These are phyloP conservation scores for Fusarium pseudocircinatum DNA, from an alignment of 2,329 filamentous ascomycete genomes.

Conservation along the genomic window DNA sequence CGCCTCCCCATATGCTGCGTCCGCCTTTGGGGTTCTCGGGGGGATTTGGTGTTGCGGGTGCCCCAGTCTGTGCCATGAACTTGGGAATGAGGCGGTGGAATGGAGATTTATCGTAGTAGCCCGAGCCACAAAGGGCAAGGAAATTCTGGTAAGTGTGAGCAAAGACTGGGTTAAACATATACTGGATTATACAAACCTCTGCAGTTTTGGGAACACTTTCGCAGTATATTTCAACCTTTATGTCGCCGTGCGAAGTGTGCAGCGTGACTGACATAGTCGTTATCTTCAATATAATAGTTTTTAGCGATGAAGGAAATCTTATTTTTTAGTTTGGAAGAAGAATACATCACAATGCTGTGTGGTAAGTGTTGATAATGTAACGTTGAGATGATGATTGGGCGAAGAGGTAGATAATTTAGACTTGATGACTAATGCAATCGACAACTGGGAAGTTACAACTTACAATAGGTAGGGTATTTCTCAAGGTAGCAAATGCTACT, in stretches of 20 bases:
- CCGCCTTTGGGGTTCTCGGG: conserved; percentile 73
- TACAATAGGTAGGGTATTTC: background rate
- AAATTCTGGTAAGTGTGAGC: conserved; percentile 71
- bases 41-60: conserved; percentile 61
- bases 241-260: conserved; percentile 86
- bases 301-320: background rate
- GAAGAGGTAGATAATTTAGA: background rate
- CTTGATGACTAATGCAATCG: conserved; percentile 5
- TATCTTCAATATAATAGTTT: background rate
- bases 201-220: conserved; percentile 93
- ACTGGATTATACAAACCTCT: conserved; percentile 64
- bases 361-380: background rate
- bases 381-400: conserved; percentile 7
- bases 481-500: too few relatives aligned
- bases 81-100: conserved; percentile 83
- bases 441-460: background rate
- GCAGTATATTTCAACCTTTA: conserved; percentile 97
- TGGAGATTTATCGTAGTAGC: conserved; percentile 78
- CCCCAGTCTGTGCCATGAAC: conserved; percentile 85
- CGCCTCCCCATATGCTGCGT: conserved; percentile 75
- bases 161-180: background rate
- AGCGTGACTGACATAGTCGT: conserved; percentile 72
- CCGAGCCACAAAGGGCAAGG: conserved; percentile 83
- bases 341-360: background rate
- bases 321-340: background rate